These are phyloP conservation scores for Dryas alaskensis DNA, from an alignment of 306 rosid species.

Conservation along the genomic window DNA sequence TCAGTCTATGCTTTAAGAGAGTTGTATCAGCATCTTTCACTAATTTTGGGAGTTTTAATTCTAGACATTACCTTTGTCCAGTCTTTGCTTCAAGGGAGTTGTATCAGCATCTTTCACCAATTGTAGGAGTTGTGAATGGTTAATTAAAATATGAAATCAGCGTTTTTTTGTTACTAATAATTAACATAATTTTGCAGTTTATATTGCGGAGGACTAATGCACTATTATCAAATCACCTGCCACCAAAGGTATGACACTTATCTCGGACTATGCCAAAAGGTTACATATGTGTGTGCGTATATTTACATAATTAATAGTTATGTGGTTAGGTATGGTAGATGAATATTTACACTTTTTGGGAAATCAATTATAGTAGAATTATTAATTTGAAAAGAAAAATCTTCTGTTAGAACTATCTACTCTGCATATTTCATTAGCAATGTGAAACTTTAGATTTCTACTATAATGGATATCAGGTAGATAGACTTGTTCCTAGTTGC, in stretches of 20 bases:
- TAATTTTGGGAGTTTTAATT: not conserved
- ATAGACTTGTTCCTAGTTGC: not conserved
- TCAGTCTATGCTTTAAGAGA: conserved; percentile 7
- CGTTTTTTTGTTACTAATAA: not conserved
- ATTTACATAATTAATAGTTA: too few relatives aligned
- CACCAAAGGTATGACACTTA: conserved; percentile 74
- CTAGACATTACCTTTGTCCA: conserved; percentile 13
- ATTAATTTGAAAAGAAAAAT: not conserved
- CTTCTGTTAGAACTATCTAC: not conserved
- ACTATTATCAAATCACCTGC: conserved; percentile 84
- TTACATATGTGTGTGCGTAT: not conserved
- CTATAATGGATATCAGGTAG: not conserved
- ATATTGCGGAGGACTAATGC: conserved; percentile 89
- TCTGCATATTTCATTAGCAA: not conserved
- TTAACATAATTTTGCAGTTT: conserved; percentile 58
- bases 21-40: conserved; percentile 25
- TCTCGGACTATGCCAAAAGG: conserved; percentile 15
- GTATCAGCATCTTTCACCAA: conserved; percentile 23
- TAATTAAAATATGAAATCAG: conserved; percentile 7
- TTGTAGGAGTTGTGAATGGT: conserved; percentile 1
- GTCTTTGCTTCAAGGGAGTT: conserved; percentile 16
- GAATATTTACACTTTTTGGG: not conserved
- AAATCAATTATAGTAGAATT: not conserved
- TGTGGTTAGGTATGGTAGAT: not conserved
- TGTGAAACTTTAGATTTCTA: not conserved